These are phyloP conservation scores for Trebouxiophyceae sp. DNA, from an alignment of 163 green algal species.

Conservation along the genomic window DNA sequence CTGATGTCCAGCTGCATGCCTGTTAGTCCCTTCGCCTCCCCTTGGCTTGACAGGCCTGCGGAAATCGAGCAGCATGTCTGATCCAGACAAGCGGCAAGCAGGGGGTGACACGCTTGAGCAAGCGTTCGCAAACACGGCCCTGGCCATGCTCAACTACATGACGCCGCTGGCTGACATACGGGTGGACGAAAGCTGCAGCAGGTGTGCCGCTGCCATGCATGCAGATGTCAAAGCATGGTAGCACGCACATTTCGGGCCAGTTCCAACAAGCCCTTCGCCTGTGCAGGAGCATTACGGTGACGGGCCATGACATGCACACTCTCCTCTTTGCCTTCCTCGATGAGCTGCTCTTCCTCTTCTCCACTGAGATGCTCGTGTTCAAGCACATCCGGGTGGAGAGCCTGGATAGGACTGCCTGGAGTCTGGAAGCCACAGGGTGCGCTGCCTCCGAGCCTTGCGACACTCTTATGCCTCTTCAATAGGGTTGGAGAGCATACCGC, in stretches of 20 bases:
- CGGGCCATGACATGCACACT: conserved; percentile 73
- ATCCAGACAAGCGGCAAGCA: conserved; percentile 10
- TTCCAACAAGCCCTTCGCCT: neutral
- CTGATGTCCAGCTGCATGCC: conserved; percentile 60
- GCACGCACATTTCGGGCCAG: neutral
- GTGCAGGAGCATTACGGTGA: conserved; percentile 34
- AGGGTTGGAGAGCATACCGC: too few species aligned
- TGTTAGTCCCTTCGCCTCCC: conserved; percentile 32
- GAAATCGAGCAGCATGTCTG: neutral
- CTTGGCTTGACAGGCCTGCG: neutral
- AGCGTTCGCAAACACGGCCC: conserved; percentile 53
- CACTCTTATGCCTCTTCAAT: too few species aligned
- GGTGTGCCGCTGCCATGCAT: neutral
- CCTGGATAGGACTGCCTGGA: conserved; percentile 27
- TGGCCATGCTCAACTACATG: conserved; percentile 92
- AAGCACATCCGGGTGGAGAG: conserved; percentile 27
- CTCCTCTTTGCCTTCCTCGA: conserved; percentile 80
- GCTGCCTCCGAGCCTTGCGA: too few species aligned
- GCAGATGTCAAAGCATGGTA: neutral
- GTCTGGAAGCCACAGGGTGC: too few species aligned
- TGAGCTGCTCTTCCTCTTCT: conserved; percentile 78
- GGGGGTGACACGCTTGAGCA: conserved; percentile 58
- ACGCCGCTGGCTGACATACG: conserved; percentile 59
- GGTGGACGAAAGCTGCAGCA: conserved; percentile 1
- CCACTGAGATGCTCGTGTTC: conserved; percentile 45